Evolutionary conservation across 805 yeast species (phyloP), one percentile per base, ranked within the genome.

Genomic region (Millerozyma acaciae): DNA sequence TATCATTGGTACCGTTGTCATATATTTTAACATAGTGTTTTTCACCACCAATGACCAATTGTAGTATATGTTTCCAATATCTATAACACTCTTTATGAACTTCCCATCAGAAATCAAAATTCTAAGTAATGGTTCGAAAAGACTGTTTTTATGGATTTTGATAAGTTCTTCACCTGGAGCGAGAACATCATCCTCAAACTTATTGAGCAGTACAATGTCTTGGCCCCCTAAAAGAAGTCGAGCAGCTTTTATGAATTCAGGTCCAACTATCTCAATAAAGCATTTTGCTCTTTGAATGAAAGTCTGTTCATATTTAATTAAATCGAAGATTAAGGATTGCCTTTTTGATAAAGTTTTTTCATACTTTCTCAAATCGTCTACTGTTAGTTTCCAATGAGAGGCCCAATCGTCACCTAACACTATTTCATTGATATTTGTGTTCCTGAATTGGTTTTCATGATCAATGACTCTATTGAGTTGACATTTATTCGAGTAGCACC

Each of bases 261-360:
- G 72, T 0, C 65, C 71, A 4, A 63, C 70, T 5, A 51, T 35
- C 21, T 73, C 74, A 3, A 82, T 63, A 33, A 84, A 80, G 3
- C 81, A 75, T 40, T 70, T 68, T 2, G 88, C 80, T 48, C 85
- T 71, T 30, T 75, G 77, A 16, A 84, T 70, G 33, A 81, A 82
- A 12, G 76, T 70, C 45, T 81, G 85, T 43, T 85, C 95, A 29
- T 78, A 73, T 35, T 77, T 67, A 18, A 86, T 75, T 30, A 85
- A 60, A 50, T 86, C 95, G 56, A 82, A 87, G 4, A 84, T 71
- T 37, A 80, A 77, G 35, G 85, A 80, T 51, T 86, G 95, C 22
- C 77, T 68, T 46, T 76, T 76, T n/a, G 78, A 65, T 34, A 76
- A 75, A 8, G 57, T 53, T 8, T 70, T 69, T 33, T 70, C 77